Base-by-base conservation (phyloP, 805 yeast genomes). In the Yamadazyma laniorum region DNA sequence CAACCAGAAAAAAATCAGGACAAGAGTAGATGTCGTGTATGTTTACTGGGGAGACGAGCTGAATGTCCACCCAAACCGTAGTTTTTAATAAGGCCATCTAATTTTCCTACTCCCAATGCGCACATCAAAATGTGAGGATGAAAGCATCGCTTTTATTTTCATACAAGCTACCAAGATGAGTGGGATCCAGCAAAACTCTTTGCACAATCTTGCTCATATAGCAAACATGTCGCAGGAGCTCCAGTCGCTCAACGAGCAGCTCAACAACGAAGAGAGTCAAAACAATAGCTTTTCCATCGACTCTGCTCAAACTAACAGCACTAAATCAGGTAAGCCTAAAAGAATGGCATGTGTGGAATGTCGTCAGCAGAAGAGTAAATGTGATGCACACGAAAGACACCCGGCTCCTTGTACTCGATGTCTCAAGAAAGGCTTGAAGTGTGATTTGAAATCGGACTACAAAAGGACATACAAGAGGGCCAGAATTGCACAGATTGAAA, bases 301-400 rank as follows among this genome's bases (percentile, higher is more conserved):
- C 4, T n/a, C 28, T 9, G 14, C 22, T 12, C 33, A 29, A 2
- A 13, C 18, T 4, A 21, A 18, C 15, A 29, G 17, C 29, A 29
- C 41, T 6, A 45, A 38, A 31, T 8, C 41, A 3, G 32, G 47
- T 2, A 61, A 51, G 35, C 49, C 58, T 27, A 82, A 80, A 56
- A 71, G 79, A 39, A 78, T 89, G 56, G 98, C 98, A 0, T 93
- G 99, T 67, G 88, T 87, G 1, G 96, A 91, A 53, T 93, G 99
- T 57, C 77, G 98, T 11, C 98, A 93, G 61, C 99, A 91, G 58
- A 93, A 93, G 62, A 82, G 89, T 25, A 78, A 80, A 52, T 90
- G 97, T 64, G 95, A 90, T 62, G 95, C 96, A 9, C 77, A 72
- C 47, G 89, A 79, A 42, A 71, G 68, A 35, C 76, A 80, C 22